Percentiles rank a stretch among this genome's conserved stretches.
Conservation (phyloP, 441 rosid genomes). For the Erysimum cheiri region DNA sequence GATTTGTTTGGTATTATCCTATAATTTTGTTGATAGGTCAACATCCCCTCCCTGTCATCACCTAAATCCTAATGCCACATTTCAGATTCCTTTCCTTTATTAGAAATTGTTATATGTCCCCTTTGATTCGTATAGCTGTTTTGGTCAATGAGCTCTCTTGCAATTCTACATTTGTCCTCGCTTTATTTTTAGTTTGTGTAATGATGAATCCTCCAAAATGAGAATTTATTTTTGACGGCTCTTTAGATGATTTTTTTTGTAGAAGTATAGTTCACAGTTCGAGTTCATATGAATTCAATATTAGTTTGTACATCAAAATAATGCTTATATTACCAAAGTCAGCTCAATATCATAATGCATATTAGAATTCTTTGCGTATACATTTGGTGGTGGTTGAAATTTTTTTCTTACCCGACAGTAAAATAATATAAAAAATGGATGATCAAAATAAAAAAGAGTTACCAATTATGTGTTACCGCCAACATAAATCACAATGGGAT, state of each 20-base stretch:
- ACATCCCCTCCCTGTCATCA: constrained; percentile 89
- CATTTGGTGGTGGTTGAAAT: too few relatives aligned
- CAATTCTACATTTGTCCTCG: constrained; percentile 28
- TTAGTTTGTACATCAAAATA: background rate
- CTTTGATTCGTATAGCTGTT: constrained; percentile 34
- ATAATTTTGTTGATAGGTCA: constrained; percentile 86
- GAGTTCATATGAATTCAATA: background rate
- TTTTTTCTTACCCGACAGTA: too few relatives aligned
- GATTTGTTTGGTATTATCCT: constrained; percentile 89
- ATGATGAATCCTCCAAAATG: constrained; percentile 16
- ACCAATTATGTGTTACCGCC: too few relatives aligned
- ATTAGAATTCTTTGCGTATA: background rate
- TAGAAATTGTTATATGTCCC: constrained; percentile 48
- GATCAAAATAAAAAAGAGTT: too few relatives aligned
- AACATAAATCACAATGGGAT: too few relatives aligned
- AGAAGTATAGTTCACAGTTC: constrained; percentile 8
- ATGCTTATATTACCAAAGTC: constrained; percentile 12
- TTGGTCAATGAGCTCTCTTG: constrained; percentile 38
- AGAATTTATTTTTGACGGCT: background rate
- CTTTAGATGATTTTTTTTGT: background rate
- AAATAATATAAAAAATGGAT: too few relatives aligned
- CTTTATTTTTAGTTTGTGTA: constrained; percentile 23
- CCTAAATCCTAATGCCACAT: constrained; percentile 86
- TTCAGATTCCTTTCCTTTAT: constrained; percentile 74
- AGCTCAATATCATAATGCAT: constrained; percentile 1